phyloP scores from a whole-genome alignment of 2,329 filamentous ascomycete genomes.

The Ilyonectria mors-panacis region DNA sequence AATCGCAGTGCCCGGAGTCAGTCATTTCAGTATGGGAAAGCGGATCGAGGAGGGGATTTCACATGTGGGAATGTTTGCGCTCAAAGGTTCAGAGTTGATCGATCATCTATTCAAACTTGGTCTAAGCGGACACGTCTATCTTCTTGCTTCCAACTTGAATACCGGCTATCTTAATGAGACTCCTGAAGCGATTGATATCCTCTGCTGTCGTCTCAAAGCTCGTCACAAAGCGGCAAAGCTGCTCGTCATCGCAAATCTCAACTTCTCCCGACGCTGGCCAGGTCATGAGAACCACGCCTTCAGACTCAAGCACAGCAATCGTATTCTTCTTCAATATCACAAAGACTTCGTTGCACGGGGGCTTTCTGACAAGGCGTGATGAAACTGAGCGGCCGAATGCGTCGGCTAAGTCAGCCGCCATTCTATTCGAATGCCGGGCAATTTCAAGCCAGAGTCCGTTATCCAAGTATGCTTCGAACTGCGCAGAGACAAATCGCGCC shows the following conservation, averaged over 20 bases:
- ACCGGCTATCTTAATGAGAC: background rate
- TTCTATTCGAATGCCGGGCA: constrained; percentile 6
- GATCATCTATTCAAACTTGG: no score
- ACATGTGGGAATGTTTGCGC: no score
- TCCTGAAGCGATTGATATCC: background rate
- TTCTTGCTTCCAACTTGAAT: no score
- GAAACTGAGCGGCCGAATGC: constrained; percentile 8
- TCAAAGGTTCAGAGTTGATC: no score
- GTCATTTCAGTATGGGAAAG: no score
- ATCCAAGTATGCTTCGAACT: constrained; percentile 7
- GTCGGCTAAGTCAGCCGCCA: constrained; percentile 1
- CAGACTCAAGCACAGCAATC: background rate
- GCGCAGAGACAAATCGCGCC: constrained; percentile 12
- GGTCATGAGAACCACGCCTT: background rate
- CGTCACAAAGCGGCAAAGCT: constrained; percentile 17
- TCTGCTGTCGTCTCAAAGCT: constrained; percentile 10
- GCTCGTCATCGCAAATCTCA: constrained; percentile 4
- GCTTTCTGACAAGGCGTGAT: constrained; percentile 2
- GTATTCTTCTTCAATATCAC: constrained; percentile 9
- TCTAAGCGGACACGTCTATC: no score
- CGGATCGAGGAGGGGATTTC: no score
- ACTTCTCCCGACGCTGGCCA: background rate
- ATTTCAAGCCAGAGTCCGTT: constrained; percentile 9
- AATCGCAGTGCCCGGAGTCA: no score
- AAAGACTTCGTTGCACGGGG: constrained; percentile 8